These are phyloP conservation scores for Boletus rubroflammeus DNA, from an alignment of 768 basidiomycete genomes.

Conservation along the genomic window DNA sequence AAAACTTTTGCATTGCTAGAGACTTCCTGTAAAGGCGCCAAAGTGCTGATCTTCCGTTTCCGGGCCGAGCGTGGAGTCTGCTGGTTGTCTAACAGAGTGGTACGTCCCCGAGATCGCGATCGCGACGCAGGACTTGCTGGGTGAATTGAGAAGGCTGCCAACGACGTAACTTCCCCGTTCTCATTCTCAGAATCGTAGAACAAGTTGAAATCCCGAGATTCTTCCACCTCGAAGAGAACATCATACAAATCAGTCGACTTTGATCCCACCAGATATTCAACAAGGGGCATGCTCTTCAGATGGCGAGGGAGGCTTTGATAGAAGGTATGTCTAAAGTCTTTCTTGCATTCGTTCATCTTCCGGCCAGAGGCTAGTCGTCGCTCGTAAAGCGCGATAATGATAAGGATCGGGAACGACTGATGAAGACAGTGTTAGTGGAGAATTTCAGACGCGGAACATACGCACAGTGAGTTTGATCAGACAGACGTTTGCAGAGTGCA, in stretches of 20 bases:
- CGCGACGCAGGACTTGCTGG: slow-evolving; percentile 11
- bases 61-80: slow-evolving; percentile 9
- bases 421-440: not conserved
- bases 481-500: slow-evolving; percentile 86
- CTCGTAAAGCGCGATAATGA: slow-evolving; percentile 78
- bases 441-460: not conserved
- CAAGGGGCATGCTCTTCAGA: slow-evolving; percentile 68
- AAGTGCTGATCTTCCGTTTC: slow-evolving; percentile 26
- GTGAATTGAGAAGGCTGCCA: slow-evolving; percentile 4
- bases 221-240: slow-evolving; percentile 74
- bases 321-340: slow-evolving; percentile 49
- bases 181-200: slow-evolving; percentile 53
- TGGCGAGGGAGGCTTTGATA: slow-evolving; percentile 66
- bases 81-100: slow-evolving; percentile 8
- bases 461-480: slow-evolving; percentile 76
- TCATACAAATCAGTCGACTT: slow-evolving; percentile 65
- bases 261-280: slow-evolving; percentile 76
- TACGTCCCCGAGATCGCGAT: slow-evolving; percentile 1
- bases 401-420: slow-evolving; percentile 72
- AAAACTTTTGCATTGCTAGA: slow-evolving; percentile 30
- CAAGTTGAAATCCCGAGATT: slow-evolving; percentile 43
- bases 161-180: slow-evolving; percentile 9
- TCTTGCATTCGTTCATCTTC: slow-evolving; percentile 48
- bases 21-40: slow-evolving; percentile 27
- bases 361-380: slow-evolving; percentile 56